Evolutionary conservation across 2,329 filamentous ascomycete species (phyloP).

Genomic region (Hyphodiscus sp.): DNA sequence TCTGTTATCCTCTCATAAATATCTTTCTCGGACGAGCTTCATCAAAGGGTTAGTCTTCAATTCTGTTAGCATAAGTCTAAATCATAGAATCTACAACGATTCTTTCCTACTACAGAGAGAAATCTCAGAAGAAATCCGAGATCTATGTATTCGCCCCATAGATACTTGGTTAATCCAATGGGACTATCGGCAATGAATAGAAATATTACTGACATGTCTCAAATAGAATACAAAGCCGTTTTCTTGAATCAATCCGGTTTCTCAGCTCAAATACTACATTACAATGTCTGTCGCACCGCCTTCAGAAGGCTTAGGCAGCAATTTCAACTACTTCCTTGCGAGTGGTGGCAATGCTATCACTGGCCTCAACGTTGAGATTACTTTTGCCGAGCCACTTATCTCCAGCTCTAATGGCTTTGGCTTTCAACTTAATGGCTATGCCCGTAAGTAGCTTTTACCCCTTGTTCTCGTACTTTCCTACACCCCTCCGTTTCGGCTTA

Average conservation of each 20-base stretch:
- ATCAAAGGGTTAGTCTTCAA: no score
- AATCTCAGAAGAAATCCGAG: no score
- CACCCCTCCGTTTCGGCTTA: constrained; percentile 1
- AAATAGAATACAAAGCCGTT: constrained; percentile 2
- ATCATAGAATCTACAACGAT: no score
- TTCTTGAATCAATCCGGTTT: no score
- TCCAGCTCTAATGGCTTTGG: constrained; percentile 3
- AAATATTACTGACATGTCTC: constrained; percentile 1
- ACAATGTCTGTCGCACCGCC: constrained; percentile 3
- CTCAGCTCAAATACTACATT: constrained; percentile 1
- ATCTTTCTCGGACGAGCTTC: no score
- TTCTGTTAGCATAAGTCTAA: no score
- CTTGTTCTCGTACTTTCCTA: constrained; percentile 2
- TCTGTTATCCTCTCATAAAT: no score
- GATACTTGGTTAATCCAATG: no score
- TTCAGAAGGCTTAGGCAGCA: constrained; percentile 4
- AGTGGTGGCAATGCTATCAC: constrained; percentile 3
- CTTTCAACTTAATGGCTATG: constrained; percentile 3
- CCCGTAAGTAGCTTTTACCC: constrained; percentile 1
- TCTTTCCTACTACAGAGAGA: no score
- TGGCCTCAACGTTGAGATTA: constrained; percentile 5
- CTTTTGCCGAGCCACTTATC: constrained; percentile 3
- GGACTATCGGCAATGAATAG: background rate
- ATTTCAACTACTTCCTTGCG: constrained; percentile 4
- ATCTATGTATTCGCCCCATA: no score